Evolutionary conservation across 352 stramenopile species (phyloP).

Genomic region (Globisporangium lucens): DNA sequence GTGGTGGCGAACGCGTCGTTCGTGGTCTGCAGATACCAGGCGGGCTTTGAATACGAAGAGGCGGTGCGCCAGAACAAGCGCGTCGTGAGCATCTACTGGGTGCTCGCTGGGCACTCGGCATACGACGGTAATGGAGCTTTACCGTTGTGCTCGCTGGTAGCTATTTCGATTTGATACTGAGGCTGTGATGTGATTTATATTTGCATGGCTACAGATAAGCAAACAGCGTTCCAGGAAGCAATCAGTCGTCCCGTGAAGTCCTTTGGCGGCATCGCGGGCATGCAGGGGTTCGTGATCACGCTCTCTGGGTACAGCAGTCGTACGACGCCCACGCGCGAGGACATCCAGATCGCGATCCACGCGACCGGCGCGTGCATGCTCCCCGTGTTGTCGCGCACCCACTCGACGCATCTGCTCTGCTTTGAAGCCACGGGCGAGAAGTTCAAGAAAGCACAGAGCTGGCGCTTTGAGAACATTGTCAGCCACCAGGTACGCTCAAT

Average conservation of each 20-base stretch:
- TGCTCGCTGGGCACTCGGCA: constrained; percentile 47
- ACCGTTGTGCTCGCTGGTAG: neutral
- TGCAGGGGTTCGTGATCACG: constrained; percentile 81
- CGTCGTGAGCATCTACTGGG: constrained; percentile 80
- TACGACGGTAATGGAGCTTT: constrained; percentile 21
- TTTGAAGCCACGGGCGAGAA: constrained; percentile 79
- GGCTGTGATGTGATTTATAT: neutral
- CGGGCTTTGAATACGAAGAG: constrained; percentile 79
- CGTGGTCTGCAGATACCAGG: constrained; percentile 78
- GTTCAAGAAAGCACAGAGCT: constrained; percentile 82
- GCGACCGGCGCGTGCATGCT: constrained; percentile 82
- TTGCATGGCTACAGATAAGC: constrained; percentile 10
- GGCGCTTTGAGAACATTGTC: constrained; percentile 78
- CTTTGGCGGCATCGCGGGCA: constrained; percentile 68
- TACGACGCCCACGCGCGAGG: constrained; percentile 71
- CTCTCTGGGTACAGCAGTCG: constrained; percentile 80
- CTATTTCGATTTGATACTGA: neutral
- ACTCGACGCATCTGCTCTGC: constrained; percentile 83
- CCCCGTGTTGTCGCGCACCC: constrained; percentile 71
- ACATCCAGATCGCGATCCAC: constrained; percentile 82
- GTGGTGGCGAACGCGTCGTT: constrained; percentile 78
- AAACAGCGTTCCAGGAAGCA: constrained; percentile 36
- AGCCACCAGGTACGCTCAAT: constrained; percentile 56
- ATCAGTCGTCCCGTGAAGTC: constrained; percentile 58
- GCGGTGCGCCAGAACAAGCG: constrained; percentile 65